A percentile compares a stretch with the other conserved stretches of the same genome.
Conservation (phyloP, 2,329 filamentous ascomycete species). For the Metarhizium anisopliae region DNA sequence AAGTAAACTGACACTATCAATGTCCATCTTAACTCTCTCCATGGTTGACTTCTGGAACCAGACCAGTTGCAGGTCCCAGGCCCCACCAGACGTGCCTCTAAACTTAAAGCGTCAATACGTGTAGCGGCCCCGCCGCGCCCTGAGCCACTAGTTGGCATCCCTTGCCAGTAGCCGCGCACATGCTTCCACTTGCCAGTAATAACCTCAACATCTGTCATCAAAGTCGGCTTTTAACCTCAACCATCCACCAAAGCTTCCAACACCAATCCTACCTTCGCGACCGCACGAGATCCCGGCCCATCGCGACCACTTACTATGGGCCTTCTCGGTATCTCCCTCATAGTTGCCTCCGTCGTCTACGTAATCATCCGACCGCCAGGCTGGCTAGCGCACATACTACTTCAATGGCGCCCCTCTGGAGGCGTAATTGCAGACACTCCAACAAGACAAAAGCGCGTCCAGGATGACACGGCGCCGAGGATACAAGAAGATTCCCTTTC, state of each 20-base stretch:
- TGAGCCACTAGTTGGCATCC: no score
- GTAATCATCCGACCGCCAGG: constrained; percentile 44
- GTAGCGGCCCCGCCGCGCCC: no score
- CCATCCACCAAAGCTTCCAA: neutral
- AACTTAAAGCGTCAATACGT: no score
- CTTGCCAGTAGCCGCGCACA: neutral
- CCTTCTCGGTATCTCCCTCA: constrained; percentile 50
- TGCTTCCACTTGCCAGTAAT: no score
- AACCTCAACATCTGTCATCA: no score
- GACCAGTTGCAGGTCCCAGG: no score
- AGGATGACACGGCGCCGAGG: constrained; percentile 1
- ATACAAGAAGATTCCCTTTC: neutral
- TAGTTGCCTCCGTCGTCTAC: constrained; percentile 51
- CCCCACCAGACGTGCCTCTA: no score
- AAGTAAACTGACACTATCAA: no score
- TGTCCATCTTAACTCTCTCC: no score
- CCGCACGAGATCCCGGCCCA: neutral
- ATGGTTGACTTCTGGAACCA: no score
- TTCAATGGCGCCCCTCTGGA: constrained; percentile 14
- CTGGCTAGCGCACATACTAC: constrained; percentile 29
- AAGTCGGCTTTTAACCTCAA: neutral
- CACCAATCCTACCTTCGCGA: neutral
- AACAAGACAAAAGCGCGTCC: neutral
- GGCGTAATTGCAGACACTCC: constrained; percentile 4
- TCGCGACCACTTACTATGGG: constrained; percentile 2